phyloP scores from a whole-genome alignment of 768 basidiomycete species.

The Lentinus brumalis region DNA sequence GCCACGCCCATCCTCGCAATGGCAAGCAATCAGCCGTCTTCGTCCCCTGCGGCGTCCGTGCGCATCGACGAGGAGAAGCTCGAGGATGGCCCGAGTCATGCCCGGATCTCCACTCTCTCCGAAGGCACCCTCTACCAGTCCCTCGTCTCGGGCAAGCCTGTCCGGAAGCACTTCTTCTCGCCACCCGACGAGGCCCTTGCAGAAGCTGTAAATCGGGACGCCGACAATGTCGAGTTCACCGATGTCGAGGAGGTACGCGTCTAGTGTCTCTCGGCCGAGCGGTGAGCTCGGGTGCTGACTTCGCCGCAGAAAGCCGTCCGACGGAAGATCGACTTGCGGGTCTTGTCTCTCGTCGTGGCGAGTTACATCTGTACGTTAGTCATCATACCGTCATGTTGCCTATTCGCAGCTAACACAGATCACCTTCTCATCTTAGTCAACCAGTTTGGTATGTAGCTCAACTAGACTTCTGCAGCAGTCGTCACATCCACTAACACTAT shows the following conservation, averaged over 20 bases:
- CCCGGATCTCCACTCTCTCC: constrained; percentile 15
- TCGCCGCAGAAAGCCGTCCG: constrained; percentile 41
- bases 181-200: constrained; percentile 37
- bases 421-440: constrained; percentile 10
- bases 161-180: constrained; percentile 29
- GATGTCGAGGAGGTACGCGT: constrained; percentile 48
- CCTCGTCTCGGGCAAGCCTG: constrained; percentile 33
- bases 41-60: not conserved
- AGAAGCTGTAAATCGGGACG: constrained; percentile 53
- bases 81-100: constrained; percentile 9
- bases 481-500: no score
- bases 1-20: not conserved
- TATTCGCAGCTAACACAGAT: not conserved
- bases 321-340: constrained; percentile 52
- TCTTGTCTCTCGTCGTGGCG: constrained; percentile 51
- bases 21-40: not conserved
- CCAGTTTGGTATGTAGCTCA: constrained; percentile 24
- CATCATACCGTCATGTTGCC: not conserved
- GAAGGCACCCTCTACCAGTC: constrained; percentile 47
- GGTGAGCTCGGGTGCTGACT: not conserved
- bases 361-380: constrained; percentile 51
- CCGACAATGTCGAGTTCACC: constrained; percentile 49
- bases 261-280: not conserved
- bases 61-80: constrained; percentile 3
- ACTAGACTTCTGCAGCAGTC: not conserved